phyloP scores from a whole-genome alignment of 2,329 filamentous ascomycete genomes.

The Amesomyces nigricolor region DNA sequence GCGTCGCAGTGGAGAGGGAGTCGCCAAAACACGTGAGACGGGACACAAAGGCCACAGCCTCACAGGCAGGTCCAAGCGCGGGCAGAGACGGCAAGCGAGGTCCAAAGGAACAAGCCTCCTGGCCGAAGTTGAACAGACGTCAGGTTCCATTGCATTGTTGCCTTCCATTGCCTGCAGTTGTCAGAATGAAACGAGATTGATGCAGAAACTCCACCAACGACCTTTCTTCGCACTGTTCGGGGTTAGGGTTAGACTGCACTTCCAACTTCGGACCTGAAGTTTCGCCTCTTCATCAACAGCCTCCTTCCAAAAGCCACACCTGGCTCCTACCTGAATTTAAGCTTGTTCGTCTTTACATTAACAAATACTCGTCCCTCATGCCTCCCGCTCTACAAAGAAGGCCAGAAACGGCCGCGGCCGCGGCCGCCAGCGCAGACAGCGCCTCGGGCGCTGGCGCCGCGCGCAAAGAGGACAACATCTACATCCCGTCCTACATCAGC shows the following conservation, averaged over 20 bases:
- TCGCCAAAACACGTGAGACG: slow-evolving; percentile 14
- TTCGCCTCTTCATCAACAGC: not conserved
- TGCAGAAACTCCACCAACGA: no score
- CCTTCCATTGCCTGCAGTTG: not conserved
- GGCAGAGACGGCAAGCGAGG: not conserved
- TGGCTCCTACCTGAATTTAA: not conserved
- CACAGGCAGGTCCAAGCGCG: not conserved
- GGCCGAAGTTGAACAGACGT: not conserved
- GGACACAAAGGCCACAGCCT: not conserved
- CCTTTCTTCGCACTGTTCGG: not conserved
- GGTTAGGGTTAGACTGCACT: not conserved
- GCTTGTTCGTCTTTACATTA: not conserved
- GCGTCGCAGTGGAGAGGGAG: slow-evolving; percentile 4
- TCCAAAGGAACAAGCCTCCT: not conserved
- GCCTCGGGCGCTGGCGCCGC: slow-evolving; percentile 36
- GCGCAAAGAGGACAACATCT: slow-evolving; percentile 90
- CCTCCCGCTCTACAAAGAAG: slow-evolving; percentile 18
- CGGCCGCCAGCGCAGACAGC: slow-evolving; percentile 17
- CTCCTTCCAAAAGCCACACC: not conserved
- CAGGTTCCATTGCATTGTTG: not conserved
- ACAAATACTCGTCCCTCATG: slow-evolving; percentile 12
- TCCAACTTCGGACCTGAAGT: not conserved
- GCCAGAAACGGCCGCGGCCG: slow-evolving; percentile 12
- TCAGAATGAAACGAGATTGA: no score
- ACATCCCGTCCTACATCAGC: slow-evolving; percentile 96